phyloP scores from a whole-genome alignment of 2,329 filamentous ascomycete genomes.

The Penicillium palitans region DNA sequence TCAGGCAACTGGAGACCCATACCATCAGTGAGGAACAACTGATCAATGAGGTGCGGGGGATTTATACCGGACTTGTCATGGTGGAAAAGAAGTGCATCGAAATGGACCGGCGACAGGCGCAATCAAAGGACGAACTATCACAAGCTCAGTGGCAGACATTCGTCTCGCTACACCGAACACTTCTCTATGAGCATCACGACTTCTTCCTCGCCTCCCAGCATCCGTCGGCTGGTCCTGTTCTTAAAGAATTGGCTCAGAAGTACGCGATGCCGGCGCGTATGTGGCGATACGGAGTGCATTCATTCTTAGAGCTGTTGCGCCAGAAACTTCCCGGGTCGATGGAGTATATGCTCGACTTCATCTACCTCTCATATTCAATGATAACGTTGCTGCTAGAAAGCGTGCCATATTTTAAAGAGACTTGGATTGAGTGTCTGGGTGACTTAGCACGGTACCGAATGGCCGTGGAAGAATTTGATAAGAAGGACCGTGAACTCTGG shows the following conservation, averaged over 20 bases:
- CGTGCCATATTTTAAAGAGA: slow-evolving; percentile 77
- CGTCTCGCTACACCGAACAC: slow-evolving; percentile 75
- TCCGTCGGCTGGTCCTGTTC: slow-evolving; percentile 67
- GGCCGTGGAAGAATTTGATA: slow-evolving; percentile 84
- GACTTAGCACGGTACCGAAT: slow-evolving; percentile 84
- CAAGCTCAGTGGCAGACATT: slow-evolving; percentile 79
- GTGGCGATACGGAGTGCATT: slow-evolving; percentile 92
- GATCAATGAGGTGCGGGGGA: slow-evolving; percentile 65
- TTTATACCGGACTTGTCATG: slow-evolving; percentile 77
- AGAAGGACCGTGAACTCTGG: slow-evolving; percentile 76
- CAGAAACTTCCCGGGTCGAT: slow-evolving; percentile 72
- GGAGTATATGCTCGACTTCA: slow-evolving; percentile 89
- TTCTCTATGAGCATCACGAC: slow-evolving; percentile 80
- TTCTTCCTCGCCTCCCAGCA: slow-evolving; percentile 88
- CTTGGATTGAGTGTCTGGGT: slow-evolving; percentile 91
- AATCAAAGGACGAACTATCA: slow-evolving; percentile 39
- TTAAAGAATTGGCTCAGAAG: slow-evolving; percentile 70
- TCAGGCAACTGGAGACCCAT: slow-evolving; percentile 62
- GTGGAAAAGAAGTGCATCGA: slow-evolving; percentile 87
- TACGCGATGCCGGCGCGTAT: slow-evolving; percentile 91
- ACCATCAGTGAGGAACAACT: slow-evolving; percentile 77
- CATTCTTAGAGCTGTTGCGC: slow-evolving; percentile 74
- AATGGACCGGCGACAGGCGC: slow-evolving; percentile 64
- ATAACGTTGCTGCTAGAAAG: slow-evolving; percentile 85
- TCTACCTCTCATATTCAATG: slow-evolving; percentile 87